phyloP scores from a whole-genome alignment of 2,329 filamentous ascomycete genomes.

The Pestalotiopsis sp. region DNA sequence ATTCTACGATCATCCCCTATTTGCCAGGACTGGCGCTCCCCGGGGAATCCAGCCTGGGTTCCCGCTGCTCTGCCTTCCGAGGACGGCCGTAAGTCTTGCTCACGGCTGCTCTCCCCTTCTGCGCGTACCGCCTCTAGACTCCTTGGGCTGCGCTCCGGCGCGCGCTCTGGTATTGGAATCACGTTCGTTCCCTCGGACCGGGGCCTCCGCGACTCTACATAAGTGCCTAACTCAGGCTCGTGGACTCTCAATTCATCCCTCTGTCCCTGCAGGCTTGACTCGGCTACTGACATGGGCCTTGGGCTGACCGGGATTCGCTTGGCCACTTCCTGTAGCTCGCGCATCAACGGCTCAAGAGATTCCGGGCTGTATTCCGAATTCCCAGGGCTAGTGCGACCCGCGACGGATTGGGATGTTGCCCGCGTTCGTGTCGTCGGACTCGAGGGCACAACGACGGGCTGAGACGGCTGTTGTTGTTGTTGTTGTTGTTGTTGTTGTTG shows the following conservation, averaged over 20 bases:
- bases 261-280: not conserved
- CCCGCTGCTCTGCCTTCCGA: not conserved
- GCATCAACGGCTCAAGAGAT: conserved; percentile 47
- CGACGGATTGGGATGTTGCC: not conserved
- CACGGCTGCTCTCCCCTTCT: not conserved
- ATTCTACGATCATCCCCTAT: not conserved
- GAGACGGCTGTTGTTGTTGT: not conserved
- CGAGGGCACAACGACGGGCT: not conserved
- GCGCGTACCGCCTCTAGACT: not conserved
- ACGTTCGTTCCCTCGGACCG: too few species aligned
- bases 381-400: conserved; percentile 21
- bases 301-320: not conserved
- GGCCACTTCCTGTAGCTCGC: conserved; percentile 38
- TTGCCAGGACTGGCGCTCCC: not conserved
- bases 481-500: not conserved
- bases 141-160: not conserved
- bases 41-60: not conserved
- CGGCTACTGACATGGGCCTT: not conserved
- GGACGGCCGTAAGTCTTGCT: not conserved
- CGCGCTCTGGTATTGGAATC: not conserved
- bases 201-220: not conserved
- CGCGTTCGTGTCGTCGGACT: not conserved
- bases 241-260: not conserved
- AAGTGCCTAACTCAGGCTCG: not conserved
- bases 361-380: conserved; percentile 32